Evolutionary conservation across 2,329 filamentous ascomycete species (phyloP).

Genomic region (Emergomyces pasteurianus): DNA sequence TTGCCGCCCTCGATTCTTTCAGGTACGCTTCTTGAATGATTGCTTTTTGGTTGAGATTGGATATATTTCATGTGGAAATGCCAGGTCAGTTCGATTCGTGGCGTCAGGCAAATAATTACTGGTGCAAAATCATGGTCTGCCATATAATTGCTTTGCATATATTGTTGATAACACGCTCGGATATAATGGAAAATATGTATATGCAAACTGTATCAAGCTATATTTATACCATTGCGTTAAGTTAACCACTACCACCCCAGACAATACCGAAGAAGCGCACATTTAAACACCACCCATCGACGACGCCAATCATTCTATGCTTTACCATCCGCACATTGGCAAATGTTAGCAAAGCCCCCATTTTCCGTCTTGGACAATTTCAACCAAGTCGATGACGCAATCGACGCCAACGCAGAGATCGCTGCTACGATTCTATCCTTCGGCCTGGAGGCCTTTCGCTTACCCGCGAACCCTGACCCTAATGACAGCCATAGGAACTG

Average conservation of each 20-base stretch:
- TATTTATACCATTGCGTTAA: too few species aligned
- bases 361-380: constrained; percentile 75
- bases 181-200: too few species aligned
- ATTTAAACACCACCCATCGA: constrained; percentile 83
- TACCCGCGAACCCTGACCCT: constrained; percentile 27
- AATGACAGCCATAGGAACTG: constrained; percentile 43
- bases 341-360: constrained; percentile 65
- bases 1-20: constrained; percentile 78
- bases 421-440: constrained; percentile 64
- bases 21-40: constrained; percentile 47
- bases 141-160: background rate
- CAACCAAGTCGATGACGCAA: constrained; percentile 68
- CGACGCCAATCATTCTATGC: constrained; percentile 89
- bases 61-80: background rate
- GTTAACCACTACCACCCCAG: constrained; percentile 41
- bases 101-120: background rate
- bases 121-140: background rate
- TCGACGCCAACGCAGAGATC: constrained; percentile 76
- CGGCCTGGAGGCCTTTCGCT: constrained; percentile 55
- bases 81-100: constrained; percentile 4
- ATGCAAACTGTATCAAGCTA: background rate
- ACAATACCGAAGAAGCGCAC: constrained; percentile 72
- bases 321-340: constrained; percentile 71
- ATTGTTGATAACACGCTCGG: background rate
- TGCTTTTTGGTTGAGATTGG: background rate